Evolutionary conservation across 2,329 filamentous ascomycete species (phyloP).

Genomic region (Sclerotinia subarctica): DNA sequence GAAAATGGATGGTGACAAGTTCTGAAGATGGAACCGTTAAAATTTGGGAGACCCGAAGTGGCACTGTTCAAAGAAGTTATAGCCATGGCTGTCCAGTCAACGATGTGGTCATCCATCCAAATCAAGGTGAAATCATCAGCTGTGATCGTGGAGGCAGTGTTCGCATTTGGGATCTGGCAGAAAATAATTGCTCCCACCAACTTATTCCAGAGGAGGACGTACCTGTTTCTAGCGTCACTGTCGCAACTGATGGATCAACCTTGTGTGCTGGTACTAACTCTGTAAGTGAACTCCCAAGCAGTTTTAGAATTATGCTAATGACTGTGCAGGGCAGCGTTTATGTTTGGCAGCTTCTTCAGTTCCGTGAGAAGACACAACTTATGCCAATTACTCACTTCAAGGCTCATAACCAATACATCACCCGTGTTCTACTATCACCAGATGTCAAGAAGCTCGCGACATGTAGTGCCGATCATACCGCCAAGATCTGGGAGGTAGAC

Average conservation of each 20-base stretch:
- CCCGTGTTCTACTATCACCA: slow-evolving; percentile 68
- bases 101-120: slow-evolving; percentile 98
- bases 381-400: slow-evolving; percentile 69
- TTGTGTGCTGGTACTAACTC: slow-evolving; percentile 91
- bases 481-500: slow-evolving; percentile 94
- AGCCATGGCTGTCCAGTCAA: slow-evolving; percentile 86
- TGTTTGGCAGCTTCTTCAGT: slow-evolving; percentile 88
- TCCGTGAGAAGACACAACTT: slow-evolving; percentile 63
- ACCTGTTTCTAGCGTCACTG: slow-evolving; percentile 88
- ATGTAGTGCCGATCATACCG: slow-evolving; percentile 74
- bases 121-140: slow-evolving; percentile 96
- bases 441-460: slow-evolving; percentile 73
- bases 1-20: slow-evolving; percentile 99
- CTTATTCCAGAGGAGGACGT: slow-evolving; percentile 95
- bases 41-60: slow-evolving; percentile 39
- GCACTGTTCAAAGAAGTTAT: slow-evolving; percentile 81
- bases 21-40: slow-evolving; percentile 74
- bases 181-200: slow-evolving; percentile 96
- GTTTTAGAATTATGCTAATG: slow-evolving; percentile 13
- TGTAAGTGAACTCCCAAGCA: slow-evolving; percentile 48
- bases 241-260: slow-evolving; percentile 88
- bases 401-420: slow-evolving; percentile 71
- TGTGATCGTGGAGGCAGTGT: slow-evolving; percentile 92
- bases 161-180: slow-evolving; percentile 91
- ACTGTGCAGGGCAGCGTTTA: slow-evolving; percentile 82